These are phyloP conservation scores for Caloboletus inedulis DNA, from an alignment of 1,284 basidiomycete genomes.

Conservation along the genomic window DNA sequence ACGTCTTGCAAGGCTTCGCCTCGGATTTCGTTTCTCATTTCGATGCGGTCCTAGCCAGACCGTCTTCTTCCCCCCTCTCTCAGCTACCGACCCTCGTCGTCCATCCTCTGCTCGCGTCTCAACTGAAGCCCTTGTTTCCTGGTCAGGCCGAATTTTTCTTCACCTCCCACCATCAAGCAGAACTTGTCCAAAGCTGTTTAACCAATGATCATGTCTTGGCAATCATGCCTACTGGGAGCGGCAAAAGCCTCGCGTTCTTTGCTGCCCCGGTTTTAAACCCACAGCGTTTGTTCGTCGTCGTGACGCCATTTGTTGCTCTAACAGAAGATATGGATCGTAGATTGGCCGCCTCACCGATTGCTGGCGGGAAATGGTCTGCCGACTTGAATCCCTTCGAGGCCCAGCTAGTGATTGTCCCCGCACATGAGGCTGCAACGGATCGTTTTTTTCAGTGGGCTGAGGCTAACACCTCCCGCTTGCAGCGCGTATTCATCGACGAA, in stretches of 20 bases:
- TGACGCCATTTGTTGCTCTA: conserved; percentile 14
- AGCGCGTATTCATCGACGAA: conserved; percentile 20
- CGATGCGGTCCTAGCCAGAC: background rate
- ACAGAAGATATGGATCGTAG: conserved; percentile 4
- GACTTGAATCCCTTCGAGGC: background rate
- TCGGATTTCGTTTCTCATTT: background rate
- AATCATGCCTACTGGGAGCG: conserved; percentile 19
- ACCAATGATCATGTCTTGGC: conserved; percentile 11
- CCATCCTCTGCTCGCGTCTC: background rate
- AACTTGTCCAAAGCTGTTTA: background rate
- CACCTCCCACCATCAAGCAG: background rate
- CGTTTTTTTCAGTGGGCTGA: conserved; percentile 2
- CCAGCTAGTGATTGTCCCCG: conserved; percentile 11
- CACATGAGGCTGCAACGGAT: conserved; percentile 2
- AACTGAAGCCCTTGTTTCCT: background rate
- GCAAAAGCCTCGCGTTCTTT: conserved; percentile 22
- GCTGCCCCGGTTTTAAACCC: conserved; percentile 10
- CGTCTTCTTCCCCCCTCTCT: background rate
- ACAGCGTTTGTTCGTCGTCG: conserved; percentile 9
- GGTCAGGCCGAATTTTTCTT: background rate
- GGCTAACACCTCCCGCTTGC: background rate
- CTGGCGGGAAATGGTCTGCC: background rate
- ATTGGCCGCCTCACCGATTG: background rate
- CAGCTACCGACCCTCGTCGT: background rate
- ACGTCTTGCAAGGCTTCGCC: background rate